These are phyloP conservation scores for Astragalus glycyphyllos DNA, from an alignment of 306 rosid species.

Conservation along the genomic window DNA sequence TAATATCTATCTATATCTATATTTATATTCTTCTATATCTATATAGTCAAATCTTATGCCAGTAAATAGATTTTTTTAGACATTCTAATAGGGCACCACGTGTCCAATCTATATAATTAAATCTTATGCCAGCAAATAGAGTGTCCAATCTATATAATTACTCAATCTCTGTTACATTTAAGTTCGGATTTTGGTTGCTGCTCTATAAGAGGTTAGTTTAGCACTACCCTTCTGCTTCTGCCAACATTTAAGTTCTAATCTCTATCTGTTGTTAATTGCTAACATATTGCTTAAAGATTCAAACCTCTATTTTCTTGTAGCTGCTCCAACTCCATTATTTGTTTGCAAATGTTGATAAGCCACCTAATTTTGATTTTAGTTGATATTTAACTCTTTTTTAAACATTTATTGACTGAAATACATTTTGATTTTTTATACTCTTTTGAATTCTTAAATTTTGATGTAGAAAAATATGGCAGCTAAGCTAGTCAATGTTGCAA, in stretches of 20 bases:
- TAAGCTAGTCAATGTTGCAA: constrained; percentile 77
- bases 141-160: no score
- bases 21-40: no score
- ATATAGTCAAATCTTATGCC: no score
- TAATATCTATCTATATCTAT: no score
- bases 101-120: no score
- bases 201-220: constrained; percentile 17
- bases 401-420: constrained; percentile 19
- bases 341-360: not conserved
- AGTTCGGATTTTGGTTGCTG: constrained; percentile 39
- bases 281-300: not conserved
- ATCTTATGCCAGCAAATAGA: no score
- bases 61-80: no score
- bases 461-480: constrained; percentile 65
- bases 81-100: no score
- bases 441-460: constrained; percentile 16
- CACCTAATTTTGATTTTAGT: not conserved
- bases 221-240: constrained; percentile 14
- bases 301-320: constrained; percentile 6
- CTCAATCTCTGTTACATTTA: no score
- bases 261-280: not conserved
- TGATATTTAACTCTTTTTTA: constrained; percentile 11
- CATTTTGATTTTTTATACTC: constrained; percentile 4
- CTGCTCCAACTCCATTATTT: not conserved
- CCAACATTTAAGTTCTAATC: constrained; percentile 23